phyloP scores from a whole-genome alignment of 2,329 filamentous ascomycete species.

The Xenosphaeropsis pyriputrescens region DNA sequence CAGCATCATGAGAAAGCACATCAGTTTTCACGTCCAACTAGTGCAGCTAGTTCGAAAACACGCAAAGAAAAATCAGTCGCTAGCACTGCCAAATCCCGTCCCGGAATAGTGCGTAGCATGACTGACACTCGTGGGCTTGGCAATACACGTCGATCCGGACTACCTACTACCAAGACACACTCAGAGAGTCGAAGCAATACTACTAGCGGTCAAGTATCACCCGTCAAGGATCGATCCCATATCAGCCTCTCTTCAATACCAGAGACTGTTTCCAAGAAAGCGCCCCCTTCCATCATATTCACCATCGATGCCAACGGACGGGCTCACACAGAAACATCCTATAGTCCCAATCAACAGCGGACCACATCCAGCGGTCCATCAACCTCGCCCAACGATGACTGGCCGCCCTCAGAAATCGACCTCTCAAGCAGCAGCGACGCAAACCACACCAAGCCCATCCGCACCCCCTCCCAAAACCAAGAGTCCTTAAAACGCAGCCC shows the following conservation, averaged over 20 bases:
- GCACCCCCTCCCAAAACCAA: conserved; percentile 3
- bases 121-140: conserved; percentile 12
- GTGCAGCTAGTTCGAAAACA: not conserved
- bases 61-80: too few species aligned
- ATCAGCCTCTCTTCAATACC: conserved; percentile 43
- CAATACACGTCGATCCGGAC: too few species aligned
- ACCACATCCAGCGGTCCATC: conserved; percentile 7
- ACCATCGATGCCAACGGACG: conserved; percentile 48
- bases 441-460: conserved; percentile 7
- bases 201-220: conserved; percentile 23
- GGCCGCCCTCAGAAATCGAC: conserved; percentile 29
- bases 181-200: conserved; percentile 8
- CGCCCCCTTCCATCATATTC: conserved; percentile 39
- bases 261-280: conserved; percentile 26
- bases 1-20: conserved; percentile 16
- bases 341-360: conserved; percentile 6
- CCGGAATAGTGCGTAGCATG: conserved; percentile 1
- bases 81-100: not conserved
- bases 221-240: conserved; percentile 30
- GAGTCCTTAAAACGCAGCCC: not conserved
- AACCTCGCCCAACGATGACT: conserved; percentile 16
- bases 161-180: too few species aligned
- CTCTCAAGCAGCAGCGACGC: conserved; percentile 25
- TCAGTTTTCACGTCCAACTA: conserved; percentile 10
- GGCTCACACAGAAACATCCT: conserved; percentile 15